Evolutionary conservation across 441 rosid species (phyloP), one percentile per base, ranked within the genome.

Genomic region (Pelargonium citronellum): DNA sequence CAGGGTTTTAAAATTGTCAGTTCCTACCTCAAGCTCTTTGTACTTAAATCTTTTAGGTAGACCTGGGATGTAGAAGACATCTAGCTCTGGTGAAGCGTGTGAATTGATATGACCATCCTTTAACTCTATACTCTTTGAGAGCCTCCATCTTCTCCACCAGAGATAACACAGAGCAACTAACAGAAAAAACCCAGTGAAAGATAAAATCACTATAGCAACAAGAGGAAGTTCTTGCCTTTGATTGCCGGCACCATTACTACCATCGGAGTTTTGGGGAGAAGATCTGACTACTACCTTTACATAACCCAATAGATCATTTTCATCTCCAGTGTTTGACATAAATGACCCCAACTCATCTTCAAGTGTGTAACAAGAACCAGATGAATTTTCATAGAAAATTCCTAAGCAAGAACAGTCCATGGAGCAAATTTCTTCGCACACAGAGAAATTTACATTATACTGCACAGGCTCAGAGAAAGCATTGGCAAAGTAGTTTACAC

Each of bases 11-110:
- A 92, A 92, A 76, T 84, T 82, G 58, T 87, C 91, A 4, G 96
- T 92, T 8, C 96, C 98, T 71, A 79, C 73, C 75, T 82, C 86
- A 0, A 92, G 87, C 78, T 90, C 95, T 77, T 87, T 85, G 53
- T 81, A 84, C 66, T 86, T 82, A 69, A 85, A 90, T 75, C 91
- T 85, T 66, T 83, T 87, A 58, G 98, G 98, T 75, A 90, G 80
- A 44, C 98, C 98, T 0, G 91, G 96, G 73, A 90, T 87, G 83
- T 80, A 81, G 81, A 89, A 87, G 41, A 83, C 82, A 22, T 88
- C 95, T n/a, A 87, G 76, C 66, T 92, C 98, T 63, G 76, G 91
- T 0, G 94, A 86, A 67, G 83, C 87, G 62, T 68, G 62, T 1
- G 86, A 83, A 63, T 72, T 75, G 0, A 22, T 64, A 44, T 69